These are phyloP conservation scores for Mycena capillaripes DNA, from an alignment of 768 basidiomycete species.

Conservation along the genomic window DNA sequence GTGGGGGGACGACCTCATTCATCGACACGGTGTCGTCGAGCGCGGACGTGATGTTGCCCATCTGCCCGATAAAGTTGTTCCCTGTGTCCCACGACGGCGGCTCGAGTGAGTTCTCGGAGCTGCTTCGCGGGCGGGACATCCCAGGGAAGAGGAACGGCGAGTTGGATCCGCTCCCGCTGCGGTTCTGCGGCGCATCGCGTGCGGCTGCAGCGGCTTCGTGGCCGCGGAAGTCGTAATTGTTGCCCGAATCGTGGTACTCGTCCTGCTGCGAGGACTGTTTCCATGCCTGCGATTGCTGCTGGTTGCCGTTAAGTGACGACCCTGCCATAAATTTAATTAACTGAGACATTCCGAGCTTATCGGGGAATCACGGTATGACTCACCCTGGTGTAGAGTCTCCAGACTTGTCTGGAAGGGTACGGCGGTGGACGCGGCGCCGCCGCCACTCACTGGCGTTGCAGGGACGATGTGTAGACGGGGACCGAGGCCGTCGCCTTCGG, in stretches of 20 bases:
- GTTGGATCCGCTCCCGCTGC: conserved; percentile 13
- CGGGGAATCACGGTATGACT: conserved; percentile 41
- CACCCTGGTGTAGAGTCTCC: conserved; percentile 67
- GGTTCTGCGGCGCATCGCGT: background rate
- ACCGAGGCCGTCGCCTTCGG: conserved; percentile 71
- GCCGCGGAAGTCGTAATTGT: conserved; percentile 22
- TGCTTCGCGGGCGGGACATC: conserved; percentile 65
- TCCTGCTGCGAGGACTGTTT: conserved; percentile 24
- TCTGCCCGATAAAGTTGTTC: conserved; percentile 44
- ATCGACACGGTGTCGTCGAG: conserved; percentile 51
- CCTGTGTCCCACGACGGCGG: conserved; percentile 66
- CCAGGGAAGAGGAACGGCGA: conserved; percentile 49
- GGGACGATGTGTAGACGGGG: conserved; percentile 86
- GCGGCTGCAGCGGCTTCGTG: background rate
- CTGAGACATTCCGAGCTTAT: background rate
- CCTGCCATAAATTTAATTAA: conserved; percentile 4
- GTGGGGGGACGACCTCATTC: conserved; percentile 46
- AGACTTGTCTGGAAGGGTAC: conserved; percentile 67
- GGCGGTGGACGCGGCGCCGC: conserved; percentile 60
- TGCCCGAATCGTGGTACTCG: conserved; percentile 16
- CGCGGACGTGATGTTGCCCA: conserved; percentile 50
- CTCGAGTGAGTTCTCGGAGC: conserved; percentile 72
- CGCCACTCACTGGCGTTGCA: conserved; percentile 83
- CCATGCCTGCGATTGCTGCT: conserved; percentile 15
- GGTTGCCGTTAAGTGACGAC: background rate